Base-by-base conservation (phyloP, 2,329 filamentous ascomycete species). In the Botrytis byssoidea region DNA sequence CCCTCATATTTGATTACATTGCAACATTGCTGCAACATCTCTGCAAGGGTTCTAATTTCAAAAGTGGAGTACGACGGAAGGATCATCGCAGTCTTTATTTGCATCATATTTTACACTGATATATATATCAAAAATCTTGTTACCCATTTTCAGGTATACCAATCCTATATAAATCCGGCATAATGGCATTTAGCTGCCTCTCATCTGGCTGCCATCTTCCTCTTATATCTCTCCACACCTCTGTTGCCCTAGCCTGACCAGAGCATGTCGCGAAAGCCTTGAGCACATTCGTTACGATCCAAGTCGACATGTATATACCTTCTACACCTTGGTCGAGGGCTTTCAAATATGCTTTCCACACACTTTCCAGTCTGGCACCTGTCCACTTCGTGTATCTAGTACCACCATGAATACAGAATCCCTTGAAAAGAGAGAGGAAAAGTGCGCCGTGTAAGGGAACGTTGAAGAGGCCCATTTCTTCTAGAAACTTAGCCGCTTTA, bases 381-480 rank as follows among this genome's bases (percentile, higher is more conserved):
- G 89, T 93, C 95, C 96, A 99, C 20, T 89, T 86, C 0, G 90
- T 90, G 76, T 90, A 85, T 37, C 85, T 83, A 29, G 86, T 82
- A 40, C 89, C 90, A 18, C 95, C 95, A 79, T 97, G 91, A 3
- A 84, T 82, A 46, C 87, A 86, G 80, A 98, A 99, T 0, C 93
- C 94, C 78, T 93, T 91, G 83, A 98, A 93, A 5, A 98, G 85
- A 12, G 92, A 87, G 55, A 96, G 85, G 79, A 95, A 98, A 37
- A 97, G 88, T 73, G 91, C 88, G 9, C 92, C 92, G 75, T 95
- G 90, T 25, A 95, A 84, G 0, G 90, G 88, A 5, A 97, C 85
- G 4, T 86, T 83, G 77, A 90, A 90, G 55, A 84, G 83, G 73
- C 88, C 89, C 94, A 98, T 97, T 81, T 98, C 95, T 65, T 89